Conservation (phyloP, 2,329 filamentous ascomycete genomes). For the Lachnellula willkommii region DNA sequence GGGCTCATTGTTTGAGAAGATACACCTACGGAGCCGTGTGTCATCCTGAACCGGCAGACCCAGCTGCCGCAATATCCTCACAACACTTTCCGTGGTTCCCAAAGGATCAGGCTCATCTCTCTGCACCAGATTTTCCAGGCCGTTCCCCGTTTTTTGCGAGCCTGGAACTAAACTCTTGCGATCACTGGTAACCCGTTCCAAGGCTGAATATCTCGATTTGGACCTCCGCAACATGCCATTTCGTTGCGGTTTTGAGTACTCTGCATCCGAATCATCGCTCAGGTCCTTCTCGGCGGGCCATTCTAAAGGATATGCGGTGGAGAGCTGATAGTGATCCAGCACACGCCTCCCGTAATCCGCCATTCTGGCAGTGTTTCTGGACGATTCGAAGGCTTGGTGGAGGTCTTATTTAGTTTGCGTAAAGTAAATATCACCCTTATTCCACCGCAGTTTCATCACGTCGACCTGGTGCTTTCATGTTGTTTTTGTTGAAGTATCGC, state of each 20-base stretch:
- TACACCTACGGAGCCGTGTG: constrained; percentile 61
- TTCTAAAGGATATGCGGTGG: constrained; percentile 69
- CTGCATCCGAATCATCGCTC: constrained; percentile 60
- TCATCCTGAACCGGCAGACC: constrained; percentile 84
- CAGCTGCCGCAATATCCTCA: constrained; percentile 68
- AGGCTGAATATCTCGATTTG: constrained; percentile 76
- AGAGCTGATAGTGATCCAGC: constrained; percentile 84
- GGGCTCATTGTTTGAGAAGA: constrained; percentile 1
- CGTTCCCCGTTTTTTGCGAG: constrained; percentile 61
- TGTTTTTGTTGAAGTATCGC: neutral
- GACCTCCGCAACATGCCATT: constrained; percentile 51
- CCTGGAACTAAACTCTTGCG: constrained; percentile 60
- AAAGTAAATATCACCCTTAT: neutral
- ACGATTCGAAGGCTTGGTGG: neutral
- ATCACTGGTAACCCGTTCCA: constrained; percentile 70
- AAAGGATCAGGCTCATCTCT: constrained; percentile 90
- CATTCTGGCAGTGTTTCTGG: constrained; percentile 36
- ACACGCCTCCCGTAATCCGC: constrained; percentile 71
- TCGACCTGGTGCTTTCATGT: neutral
- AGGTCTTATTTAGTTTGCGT: neutral
- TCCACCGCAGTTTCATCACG: neutral
- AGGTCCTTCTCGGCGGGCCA: constrained; percentile 83
- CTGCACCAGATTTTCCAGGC: constrained; percentile 72
- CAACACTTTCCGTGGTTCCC: constrained; percentile 81
- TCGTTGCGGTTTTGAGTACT: constrained; percentile 33